Conservation (phyloP, 2,329 filamentous ascomycete genomes). For the Myriosclerotinia duriaeana region DNA sequence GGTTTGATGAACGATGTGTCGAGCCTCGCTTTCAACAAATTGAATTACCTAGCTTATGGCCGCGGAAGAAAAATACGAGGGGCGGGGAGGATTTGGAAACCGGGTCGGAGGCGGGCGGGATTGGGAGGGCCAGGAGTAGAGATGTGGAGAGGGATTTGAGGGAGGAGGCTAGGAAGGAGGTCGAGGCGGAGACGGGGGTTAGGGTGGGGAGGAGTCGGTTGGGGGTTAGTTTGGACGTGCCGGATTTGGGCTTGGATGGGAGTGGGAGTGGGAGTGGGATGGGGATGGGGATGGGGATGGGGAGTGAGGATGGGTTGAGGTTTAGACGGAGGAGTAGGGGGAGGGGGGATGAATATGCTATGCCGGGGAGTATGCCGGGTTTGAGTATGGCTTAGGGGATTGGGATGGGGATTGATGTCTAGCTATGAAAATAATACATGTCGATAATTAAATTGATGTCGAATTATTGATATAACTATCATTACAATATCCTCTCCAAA, state of each 20-base stretch:
- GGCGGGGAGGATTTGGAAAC: slow-evolving; percentile 59
- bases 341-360: slow-evolving; percentile 41
- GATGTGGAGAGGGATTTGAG: slow-evolving; percentile 53
- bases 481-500: background rate
- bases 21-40: slow-evolving; percentile 87
- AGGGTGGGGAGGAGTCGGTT: slow-evolving; percentile 32
- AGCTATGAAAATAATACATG: too few species aligned
- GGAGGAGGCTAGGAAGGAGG: slow-evolving; percentile 52
- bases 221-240: slow-evolving; percentile 42
- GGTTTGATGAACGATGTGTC: slow-evolving; percentile 85
- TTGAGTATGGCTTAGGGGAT: slow-evolving; percentile 31
- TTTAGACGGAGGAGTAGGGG: slow-evolving; percentile 38
- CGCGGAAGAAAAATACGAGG: slow-evolving; percentile 77
- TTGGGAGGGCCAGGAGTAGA: slow-evolving; percentile 55
- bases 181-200: slow-evolving; percentile 46
- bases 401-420: too few species aligned
- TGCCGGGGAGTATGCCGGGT: slow-evolving; percentile 43
- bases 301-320: slow-evolving; percentile 38
- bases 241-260: slow-evolving; percentile 34
- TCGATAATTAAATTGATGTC: too few species aligned
- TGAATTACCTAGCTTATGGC: slow-evolving; percentile 78
- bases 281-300: slow-evolving; percentile 40
- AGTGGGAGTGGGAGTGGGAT: slow-evolving; percentile 39
- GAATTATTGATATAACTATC: background rate
- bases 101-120: slow-evolving; percentile 42